Base-by-base conservation (phyloP, 1,139 yeast genomes). In the Hyphopichia khmerensis region DNA sequence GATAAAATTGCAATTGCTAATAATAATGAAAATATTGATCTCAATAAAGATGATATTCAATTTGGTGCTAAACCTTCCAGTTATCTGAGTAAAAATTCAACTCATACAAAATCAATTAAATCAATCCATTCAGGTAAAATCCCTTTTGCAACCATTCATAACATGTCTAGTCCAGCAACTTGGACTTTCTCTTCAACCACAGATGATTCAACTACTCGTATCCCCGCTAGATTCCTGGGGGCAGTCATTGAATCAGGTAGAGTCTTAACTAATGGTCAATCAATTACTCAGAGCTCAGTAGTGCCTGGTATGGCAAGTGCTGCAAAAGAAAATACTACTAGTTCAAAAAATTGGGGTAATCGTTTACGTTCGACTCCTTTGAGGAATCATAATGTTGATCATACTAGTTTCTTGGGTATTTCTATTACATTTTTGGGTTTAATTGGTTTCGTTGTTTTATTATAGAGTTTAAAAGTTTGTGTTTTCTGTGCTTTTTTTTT, bases 1-100 rank as follows among this genome's bases (percentile, higher is more conserved):
- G 60, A 67, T 30, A 67, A 66, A 27, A 63, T 87, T 9, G 96
- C 86, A 0, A 43, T 87, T 5, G 69, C 63, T 1, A 48, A 52
- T 11, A 48, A 62, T 15, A 63, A 62, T 44, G 39, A 43, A 10
- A 44, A 50, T 10, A 38, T 56, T 7, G 34, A 40, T 9, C 16
- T 52, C 5, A 40, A 42, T 15, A 23, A 32, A 26, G 31, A 41
- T 5, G 52, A 49, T 41, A 45, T 30, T 17, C n/a, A 9, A 3
- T 21, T 26, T 26, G 13, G 15, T 13, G 21, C 16, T 13, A 19
- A 18, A 26, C 29, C 34, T 15, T 24, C 33, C 5, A 11, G 14
- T 11, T 11, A 7, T 27, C 30, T 4, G 5, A 6, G n/a, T 14
- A 17, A 6, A n/a, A 13, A n/a, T 8, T 18, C 33, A 13, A 17